Evolutionary conservation across 2,329 filamentous ascomycete genomes (phyloP).

Genomic region (Xylariaceae sp.): DNA sequence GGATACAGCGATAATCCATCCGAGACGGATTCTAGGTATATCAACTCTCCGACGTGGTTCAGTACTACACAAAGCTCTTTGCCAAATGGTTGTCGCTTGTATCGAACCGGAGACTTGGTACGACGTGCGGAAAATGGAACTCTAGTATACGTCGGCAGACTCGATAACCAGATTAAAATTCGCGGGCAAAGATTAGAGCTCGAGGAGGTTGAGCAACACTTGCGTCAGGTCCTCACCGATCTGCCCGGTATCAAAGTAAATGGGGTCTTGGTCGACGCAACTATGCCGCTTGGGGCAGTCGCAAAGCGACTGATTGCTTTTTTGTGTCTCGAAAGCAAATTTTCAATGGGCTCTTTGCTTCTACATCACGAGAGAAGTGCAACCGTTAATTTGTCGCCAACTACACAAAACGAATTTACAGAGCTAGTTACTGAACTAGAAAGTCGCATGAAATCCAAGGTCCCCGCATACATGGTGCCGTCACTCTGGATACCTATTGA

Average conservation of each 20-base stretch:
- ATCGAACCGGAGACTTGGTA: constrained; percentile 37
- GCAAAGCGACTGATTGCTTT: constrained; percentile 1
- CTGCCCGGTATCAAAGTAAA: constrained; percentile 47
- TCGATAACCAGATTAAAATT: constrained; percentile 56
- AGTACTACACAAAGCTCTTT: too few relatives aligned
- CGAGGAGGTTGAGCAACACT: constrained; percentile 49
- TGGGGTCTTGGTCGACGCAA: constrained; percentile 51
- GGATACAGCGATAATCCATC: constrained; percentile 47
- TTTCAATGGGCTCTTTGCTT: constrained; percentile 8
- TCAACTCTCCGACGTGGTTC: constrained; percentile 39
- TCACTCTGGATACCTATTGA: constrained; percentile 20
- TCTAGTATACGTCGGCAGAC: constrained; percentile 48
- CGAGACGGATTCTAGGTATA: constrained; percentile 44
- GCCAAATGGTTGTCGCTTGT: constrained; percentile 61
- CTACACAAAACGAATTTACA: constrained; percentile 42
- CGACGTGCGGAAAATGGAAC: constrained; percentile 46
- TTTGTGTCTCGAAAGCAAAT: not conserved
- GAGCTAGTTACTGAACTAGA: too few relatives aligned
- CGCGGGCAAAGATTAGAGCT: constrained; percentile 54
- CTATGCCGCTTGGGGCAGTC: constrained; percentile 30
- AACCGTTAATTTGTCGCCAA: constrained; percentile 33
- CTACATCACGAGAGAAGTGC: constrained; percentile 30
- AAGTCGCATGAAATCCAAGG: too few relatives aligned
- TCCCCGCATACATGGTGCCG: constrained; percentile 23
- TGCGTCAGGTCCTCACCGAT: constrained; percentile 31